Percentiles rank a stretch among this genome's conserved stretches.
phyloP scores from a whole-genome alignment of 2,329 filamentous ascomycete genomes.

The Grosmannia penicillata region DNA sequence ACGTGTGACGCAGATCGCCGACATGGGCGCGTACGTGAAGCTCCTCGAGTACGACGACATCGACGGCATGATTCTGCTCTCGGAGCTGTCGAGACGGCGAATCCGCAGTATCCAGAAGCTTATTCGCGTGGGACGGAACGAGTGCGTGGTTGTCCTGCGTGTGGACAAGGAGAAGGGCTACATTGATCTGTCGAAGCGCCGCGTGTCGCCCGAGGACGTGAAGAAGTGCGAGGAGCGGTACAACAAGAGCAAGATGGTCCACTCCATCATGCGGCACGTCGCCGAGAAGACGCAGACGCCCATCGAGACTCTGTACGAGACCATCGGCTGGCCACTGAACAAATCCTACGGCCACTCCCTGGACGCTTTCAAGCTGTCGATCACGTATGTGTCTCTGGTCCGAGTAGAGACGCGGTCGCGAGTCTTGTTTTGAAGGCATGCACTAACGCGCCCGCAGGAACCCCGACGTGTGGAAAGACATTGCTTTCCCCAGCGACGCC shows the following conservation, averaged over 20 bases:
- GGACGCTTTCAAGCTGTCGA: slow-evolving; percentile 97
- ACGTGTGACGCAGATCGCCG: slow-evolving; percentile 97
- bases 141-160: slow-evolving; percentile 95
- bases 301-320: slow-evolving; percentile 90
- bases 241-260: slow-evolving; percentile 99
- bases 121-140: slow-evolving; percentile 93
- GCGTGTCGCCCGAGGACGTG: slow-evolving; percentile 94
- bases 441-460: slow-evolving; percentile 41
- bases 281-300: slow-evolving; percentile 90
- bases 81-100: slow-evolving; percentile 92
- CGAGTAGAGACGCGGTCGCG: background rate
- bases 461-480: slow-evolving; percentile 89
- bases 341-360: slow-evolving; percentile 94
- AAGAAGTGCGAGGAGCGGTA: slow-evolving; percentile 98
- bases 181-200: slow-evolving; percentile 96
- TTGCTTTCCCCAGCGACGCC: slow-evolving; percentile 71
- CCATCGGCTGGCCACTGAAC: slow-evolving; percentile 93
- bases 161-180: slow-evolving; percentile 99
- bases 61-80: slow-evolving; percentile 98
- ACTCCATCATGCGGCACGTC: slow-evolving; percentile 97
- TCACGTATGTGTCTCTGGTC: slow-evolving; percentile 51
- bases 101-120: slow-evolving; percentile 98
- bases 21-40: slow-evolving; percentile 99
- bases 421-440: background rate
- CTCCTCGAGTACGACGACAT: slow-evolving; percentile 99